Evolutionary conservation across 1,284 basidiomycete species (phyloP).

Genomic region (Bondarzewia mesenterica): DNA sequence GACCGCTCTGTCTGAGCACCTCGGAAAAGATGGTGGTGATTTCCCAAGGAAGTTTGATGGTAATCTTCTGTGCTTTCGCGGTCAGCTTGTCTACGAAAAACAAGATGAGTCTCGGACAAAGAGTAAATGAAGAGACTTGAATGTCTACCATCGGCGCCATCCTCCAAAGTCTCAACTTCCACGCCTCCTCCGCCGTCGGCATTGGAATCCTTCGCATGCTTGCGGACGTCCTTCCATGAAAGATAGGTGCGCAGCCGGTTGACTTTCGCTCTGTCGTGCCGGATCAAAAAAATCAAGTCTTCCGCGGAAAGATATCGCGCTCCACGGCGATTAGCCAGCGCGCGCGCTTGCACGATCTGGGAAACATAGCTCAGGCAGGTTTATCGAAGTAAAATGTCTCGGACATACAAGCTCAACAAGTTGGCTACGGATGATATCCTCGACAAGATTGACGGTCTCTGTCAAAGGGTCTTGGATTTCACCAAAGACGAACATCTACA

Average conservation of each 20-base stretch:
- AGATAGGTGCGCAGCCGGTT: slow-evolving; percentile 90
- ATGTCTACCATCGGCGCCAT: slow-evolving; percentile 61
- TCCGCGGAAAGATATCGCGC: slow-evolving; percentile 86
- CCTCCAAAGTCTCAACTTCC: slow-evolving; percentile 72
- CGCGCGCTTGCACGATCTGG: slow-evolving; percentile 87
- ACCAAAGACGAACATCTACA: slow-evolving; percentile 93
- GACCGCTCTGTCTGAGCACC: slow-evolving; percentile 38
- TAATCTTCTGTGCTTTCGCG: slow-evolving; percentile 85
- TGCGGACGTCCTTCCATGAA: slow-evolving; percentile 98
- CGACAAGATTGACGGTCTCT: slow-evolving; percentile 87
- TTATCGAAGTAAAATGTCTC: neutral
- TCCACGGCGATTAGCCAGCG: slow-evolving; percentile 73
- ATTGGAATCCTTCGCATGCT: slow-evolving; percentile 86
- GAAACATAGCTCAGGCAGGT: neutral
- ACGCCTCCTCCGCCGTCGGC: slow-evolving; percentile 73
- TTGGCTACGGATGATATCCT: slow-evolving; percentile 93
- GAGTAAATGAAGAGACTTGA: neutral
- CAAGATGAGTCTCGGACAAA: neutral
- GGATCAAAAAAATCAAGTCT: slow-evolving; percentile 94
- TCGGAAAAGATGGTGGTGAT: slow-evolving; percentile 88
- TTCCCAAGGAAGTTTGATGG: slow-evolving; percentile 96
- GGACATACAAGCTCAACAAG: slow-evolving; percentile 81
- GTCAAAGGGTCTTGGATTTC: slow-evolving; percentile 86
- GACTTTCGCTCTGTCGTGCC: slow-evolving; percentile 91
- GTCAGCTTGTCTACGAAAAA: slow-evolving; percentile 62